Conservation (phyloP, 345 rosid species). For the Citrus glauca region DNA sequence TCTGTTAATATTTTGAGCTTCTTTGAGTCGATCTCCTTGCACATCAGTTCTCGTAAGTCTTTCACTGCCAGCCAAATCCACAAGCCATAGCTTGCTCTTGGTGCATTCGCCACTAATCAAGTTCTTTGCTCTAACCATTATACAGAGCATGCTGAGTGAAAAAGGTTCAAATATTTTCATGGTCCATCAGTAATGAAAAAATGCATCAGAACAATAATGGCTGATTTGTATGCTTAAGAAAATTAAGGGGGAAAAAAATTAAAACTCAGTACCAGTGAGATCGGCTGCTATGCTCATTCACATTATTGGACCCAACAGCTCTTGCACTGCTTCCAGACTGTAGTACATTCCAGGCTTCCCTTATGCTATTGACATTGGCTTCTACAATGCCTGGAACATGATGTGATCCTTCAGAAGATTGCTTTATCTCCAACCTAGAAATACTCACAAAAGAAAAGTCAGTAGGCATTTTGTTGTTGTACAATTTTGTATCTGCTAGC, state of each 20-base stretch:
- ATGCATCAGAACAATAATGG: neutral
- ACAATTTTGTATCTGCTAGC: neutral
- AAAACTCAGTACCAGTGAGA: slow-evolving; percentile 74
- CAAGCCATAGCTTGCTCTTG: slow-evolving; percentile 98
- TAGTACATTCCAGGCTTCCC: slow-evolving; percentile 84
- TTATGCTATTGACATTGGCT: slow-evolving; percentile 68
- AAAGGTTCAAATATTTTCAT: neutral
- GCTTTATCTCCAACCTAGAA: slow-evolving; percentile 85
- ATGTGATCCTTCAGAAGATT: slow-evolving; percentile 78
- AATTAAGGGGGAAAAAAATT: neutral
- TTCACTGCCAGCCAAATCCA: slow-evolving; percentile 97
- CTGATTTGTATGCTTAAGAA: neutral
- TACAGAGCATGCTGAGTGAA: slow-evolving; percentile 79
- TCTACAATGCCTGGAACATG: slow-evolving; percentile 87
- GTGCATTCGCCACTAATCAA: slow-evolving; percentile 81
- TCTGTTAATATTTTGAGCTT: slow-evolving; percentile 90
- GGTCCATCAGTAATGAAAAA: neutral
- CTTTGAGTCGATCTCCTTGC: slow-evolving; percentile 91
- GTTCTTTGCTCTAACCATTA: slow-evolving; percentile 84
- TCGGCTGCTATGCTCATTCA: slow-evolving; percentile 95
- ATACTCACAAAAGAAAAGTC: slow-evolving; percentile 2
- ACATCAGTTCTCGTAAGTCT: slow-evolving; percentile 89
- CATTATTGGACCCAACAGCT: slow-evolving; percentile 94
- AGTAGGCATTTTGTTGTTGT: neutral
- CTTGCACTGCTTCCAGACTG: slow-evolving; percentile 93